Percentiles rank a stretch among this genome's conserved stretches.
Conservation (phyloP, 345 rosid species). For the Cochlearia excelsa region DNA sequence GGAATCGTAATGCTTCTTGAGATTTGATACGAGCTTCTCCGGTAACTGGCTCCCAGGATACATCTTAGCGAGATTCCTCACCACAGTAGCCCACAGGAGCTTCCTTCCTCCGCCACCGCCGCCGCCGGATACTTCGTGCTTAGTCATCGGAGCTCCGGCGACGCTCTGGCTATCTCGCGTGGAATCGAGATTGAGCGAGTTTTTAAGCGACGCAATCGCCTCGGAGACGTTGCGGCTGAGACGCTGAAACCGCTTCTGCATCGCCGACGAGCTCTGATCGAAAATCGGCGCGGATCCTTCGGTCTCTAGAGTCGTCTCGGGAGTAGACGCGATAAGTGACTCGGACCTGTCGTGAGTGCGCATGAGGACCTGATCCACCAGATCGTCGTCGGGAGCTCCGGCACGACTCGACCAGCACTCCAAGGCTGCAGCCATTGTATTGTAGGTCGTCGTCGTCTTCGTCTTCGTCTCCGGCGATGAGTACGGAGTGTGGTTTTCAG, state of each 20-base stretch:
- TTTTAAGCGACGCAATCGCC: constrained; percentile 84
- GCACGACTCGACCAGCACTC: constrained; percentile 96
- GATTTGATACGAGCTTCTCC: constrained; percentile 88
- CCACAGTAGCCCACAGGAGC: constrained; percentile 84
- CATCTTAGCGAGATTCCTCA: constrained; percentile 81
- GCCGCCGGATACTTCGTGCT: constrained; percentile 40
- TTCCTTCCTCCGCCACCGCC: constrained; percentile 54
- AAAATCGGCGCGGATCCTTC: constrained; percentile 27
- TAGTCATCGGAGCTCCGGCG: constrained; percentile 30
- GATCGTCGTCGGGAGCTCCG: constrained; percentile 70
- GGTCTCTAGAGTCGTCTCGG: constrained; percentile 20
- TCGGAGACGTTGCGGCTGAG: constrained; percentile 81
- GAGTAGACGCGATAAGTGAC: constrained; percentile 27
- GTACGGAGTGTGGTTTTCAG: constrained; percentile 23
- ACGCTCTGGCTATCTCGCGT: constrained; percentile 36
- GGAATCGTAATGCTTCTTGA: constrained; percentile 92
- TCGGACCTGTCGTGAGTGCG: constrained; percentile 77
- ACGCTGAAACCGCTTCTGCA: constrained; percentile 80
- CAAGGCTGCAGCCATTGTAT: constrained; percentile 90
- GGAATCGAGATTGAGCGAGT: constrained; percentile 78
- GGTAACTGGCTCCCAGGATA: constrained; percentile 95
- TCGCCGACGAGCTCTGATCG: constrained; percentile 46
- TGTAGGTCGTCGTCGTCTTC: constrained; percentile 4
- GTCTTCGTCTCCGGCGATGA: background rate
- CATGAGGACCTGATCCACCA: constrained; percentile 94